A percentile compares a stretch with the other conserved stretches of the same genome.
Conservation (phyloP, 257 asterid species). For the Solanum pinnatisectum region DNA sequence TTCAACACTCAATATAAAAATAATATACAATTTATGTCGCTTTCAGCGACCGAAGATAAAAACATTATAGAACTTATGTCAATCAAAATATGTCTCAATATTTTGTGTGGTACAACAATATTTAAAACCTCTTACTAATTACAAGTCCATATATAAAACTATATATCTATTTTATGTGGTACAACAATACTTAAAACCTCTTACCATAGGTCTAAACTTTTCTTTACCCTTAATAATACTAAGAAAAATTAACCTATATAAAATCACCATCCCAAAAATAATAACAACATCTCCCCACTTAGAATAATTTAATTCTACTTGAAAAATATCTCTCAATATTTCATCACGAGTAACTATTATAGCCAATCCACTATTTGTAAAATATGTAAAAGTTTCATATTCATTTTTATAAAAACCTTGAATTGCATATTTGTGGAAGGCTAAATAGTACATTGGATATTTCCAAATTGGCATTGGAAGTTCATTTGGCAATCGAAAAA, state of each 20-base stretch:
- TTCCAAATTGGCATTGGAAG: slow-evolving; percentile 47
- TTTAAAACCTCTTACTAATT: neutral
- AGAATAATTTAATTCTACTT: slow-evolving; percentile 42
- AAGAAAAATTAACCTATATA: slow-evolving; percentile 31
- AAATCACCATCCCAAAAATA: slow-evolving; percentile 36
- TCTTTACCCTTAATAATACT: slow-evolving; percentile 22
- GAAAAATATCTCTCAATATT: slow-evolving; percentile 35
- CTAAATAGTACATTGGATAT: slow-evolving; percentile 39
- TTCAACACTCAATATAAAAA: no score
- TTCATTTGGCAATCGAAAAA: slow-evolving; percentile 38
- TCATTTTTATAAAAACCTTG: slow-evolving; percentile 56
- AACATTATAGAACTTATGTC: neutral
- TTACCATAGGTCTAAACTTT: slow-evolving; percentile 15
- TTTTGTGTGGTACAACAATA: no score
- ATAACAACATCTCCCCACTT: slow-evolving; percentile 47
- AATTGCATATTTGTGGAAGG: slow-evolving; percentile 49
- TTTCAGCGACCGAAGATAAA: no score
- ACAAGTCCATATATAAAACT: neutral
- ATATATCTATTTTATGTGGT: neutral
- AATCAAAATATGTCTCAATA: neutral
- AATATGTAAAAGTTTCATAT: slow-evolving; percentile 29
- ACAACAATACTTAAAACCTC: slow-evolving; percentile 1
- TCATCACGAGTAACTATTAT: slow-evolving; percentile 27
- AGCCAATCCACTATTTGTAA: slow-evolving; percentile 14
- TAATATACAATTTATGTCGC: no score